Evolutionary conservation across 1,284 basidiomycete species (phyloP), one percentile per base, ranked within the genome.

Genomic region (Austroboletus niveus): DNA sequence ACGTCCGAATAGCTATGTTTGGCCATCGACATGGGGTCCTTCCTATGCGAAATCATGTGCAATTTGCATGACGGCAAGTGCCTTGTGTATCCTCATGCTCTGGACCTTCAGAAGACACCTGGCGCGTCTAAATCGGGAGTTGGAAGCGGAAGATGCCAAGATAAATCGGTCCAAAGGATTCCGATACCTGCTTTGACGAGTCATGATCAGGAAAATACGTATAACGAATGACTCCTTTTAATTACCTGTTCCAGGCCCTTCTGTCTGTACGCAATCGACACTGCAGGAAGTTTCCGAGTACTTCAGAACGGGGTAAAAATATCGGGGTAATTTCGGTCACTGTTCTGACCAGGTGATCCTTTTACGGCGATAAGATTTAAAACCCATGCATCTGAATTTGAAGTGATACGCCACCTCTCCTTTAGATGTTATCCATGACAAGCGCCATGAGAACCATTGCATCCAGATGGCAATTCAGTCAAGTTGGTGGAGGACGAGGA

Each of bases 391-490:
- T 29, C 29, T 29, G 29, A 29, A 29, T 29, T 29, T 9, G 29
- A 29, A 29, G 29, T 29, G 29, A 29, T 29, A 8, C 29, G 29
- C 29, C 29, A 8, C 7, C 29, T 29, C 8, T 29, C 29, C 29
- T 29, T 29, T 5, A 29, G 29, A 29, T 29, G 6, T 29, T 29
- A 29, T 5, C 29, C 29, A 29, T 35, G 34, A 35, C 24, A 56
- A 73, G 64, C 42, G 45, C 54, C 12, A 60, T 73, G 42, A 68
- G 45, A 46, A 46, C 52, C 15, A 59, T 68, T 20, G 45, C 55
- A 17, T 55, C 75, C 15, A 77, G 79, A 42, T 91, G 89, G 88
- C 69, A 66, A 36, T 89, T 90, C 60, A 82, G 80, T 8, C 85
- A 87, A 64, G 67, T 84, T 38, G 80, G 79, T 17, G 84, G 83